These are phyloP conservation scores for Claviceps maximensis DNA, from an alignment of 2,329 filamentous ascomycete species.

Conservation along the genomic window DNA sequence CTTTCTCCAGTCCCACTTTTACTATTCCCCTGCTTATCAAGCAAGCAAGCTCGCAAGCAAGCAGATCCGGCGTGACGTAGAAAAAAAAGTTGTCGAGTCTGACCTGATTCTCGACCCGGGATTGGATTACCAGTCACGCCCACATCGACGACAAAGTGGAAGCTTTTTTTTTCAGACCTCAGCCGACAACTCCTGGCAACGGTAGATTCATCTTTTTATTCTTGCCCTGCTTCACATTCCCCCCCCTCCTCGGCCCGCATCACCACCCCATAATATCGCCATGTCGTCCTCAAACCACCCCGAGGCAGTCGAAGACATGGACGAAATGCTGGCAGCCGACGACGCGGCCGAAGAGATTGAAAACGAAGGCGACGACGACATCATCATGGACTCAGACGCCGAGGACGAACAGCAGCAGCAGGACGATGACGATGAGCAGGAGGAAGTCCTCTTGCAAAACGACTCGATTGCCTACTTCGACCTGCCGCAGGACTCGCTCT, in stretches of 20 bases:
- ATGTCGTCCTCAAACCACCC: slow-evolving; percentile 19
- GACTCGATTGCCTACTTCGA: slow-evolving; percentile 93
- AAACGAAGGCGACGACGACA: slow-evolving; percentile 56
- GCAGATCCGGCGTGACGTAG: background rate
- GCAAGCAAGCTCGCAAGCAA: too few relatives aligned
- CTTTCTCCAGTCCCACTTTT: background rate
- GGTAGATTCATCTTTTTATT: too few relatives aligned
- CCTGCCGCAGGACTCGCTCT: slow-evolving; percentile 78
- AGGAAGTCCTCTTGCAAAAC: slow-evolving; percentile 70
- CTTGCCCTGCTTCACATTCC: too few relatives aligned
- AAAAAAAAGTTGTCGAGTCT: background rate
- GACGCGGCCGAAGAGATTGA: slow-evolving; percentile 22
- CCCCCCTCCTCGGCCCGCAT: too few relatives aligned
- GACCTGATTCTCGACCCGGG: too few relatives aligned
- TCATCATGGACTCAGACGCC: slow-evolving; percentile 62
- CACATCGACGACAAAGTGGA: background rate
- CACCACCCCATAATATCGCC: slow-evolving; percentile 5
- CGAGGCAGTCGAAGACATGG: slow-evolving; percentile 13
- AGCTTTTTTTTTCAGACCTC: background rate
- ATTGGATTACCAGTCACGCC: background rate
- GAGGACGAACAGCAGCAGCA: slow-evolving; percentile 37
- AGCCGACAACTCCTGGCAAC: background rate
- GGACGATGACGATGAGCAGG: slow-evolving; percentile 51
- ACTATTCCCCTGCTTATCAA: slow-evolving; percentile 8
- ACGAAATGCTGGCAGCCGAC: slow-evolving; percentile 8